Conservation (phyloP, 805 yeast genomes). For the Kockiozyma suomiensis region DNA sequence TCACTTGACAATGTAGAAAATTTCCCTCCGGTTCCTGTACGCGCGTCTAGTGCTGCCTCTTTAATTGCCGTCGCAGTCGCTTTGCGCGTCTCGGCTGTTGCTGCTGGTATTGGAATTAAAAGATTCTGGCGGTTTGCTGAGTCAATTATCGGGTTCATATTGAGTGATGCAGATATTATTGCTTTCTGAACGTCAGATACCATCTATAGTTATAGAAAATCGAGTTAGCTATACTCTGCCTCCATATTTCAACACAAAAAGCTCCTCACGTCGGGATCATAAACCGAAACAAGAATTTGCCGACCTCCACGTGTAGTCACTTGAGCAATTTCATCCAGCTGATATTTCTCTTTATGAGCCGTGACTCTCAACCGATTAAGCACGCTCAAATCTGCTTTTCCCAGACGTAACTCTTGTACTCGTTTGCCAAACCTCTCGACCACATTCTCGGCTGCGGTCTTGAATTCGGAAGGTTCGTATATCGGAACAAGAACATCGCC, state of each 20-base stretch:
- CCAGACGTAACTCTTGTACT: constrained; percentile 66
- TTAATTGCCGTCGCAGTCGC: constrained; percentile 62
- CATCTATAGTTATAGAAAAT: too few species aligned
- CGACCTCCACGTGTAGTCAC: constrained; percentile 69
- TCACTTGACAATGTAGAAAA: constrained; percentile 42
- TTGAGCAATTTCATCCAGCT: constrained; percentile 57
- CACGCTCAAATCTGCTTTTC: constrained; percentile 65
- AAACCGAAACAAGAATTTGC: constrained; percentile 74
- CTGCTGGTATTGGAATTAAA: constrained; percentile 73
- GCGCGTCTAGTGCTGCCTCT: constrained; percentile 63
- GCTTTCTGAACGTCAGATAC: constrained; percentile 70
- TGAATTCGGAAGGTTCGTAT: constrained; percentile 45
- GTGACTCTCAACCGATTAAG: constrained; percentile 59
- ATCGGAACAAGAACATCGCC: constrained; percentile 22
- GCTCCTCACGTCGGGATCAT: constrained; percentile 54
- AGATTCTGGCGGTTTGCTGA: constrained; percentile 71
- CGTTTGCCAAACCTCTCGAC: constrained; percentile 57
- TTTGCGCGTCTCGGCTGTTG: constrained; percentile 66
- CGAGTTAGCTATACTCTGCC: constrained; percentile 44
- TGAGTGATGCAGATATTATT: constrained; percentile 66
- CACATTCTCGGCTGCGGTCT: constrained; percentile 50
- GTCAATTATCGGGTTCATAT: constrained; percentile 79
- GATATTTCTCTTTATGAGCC: constrained; percentile 42
- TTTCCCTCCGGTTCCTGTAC: constrained; percentile 38
- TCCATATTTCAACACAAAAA: background rate